Base-by-base conservation (phyloP, 495 filamentous ascomycete genomes). In the Podospora pseudoanserina region DNA sequence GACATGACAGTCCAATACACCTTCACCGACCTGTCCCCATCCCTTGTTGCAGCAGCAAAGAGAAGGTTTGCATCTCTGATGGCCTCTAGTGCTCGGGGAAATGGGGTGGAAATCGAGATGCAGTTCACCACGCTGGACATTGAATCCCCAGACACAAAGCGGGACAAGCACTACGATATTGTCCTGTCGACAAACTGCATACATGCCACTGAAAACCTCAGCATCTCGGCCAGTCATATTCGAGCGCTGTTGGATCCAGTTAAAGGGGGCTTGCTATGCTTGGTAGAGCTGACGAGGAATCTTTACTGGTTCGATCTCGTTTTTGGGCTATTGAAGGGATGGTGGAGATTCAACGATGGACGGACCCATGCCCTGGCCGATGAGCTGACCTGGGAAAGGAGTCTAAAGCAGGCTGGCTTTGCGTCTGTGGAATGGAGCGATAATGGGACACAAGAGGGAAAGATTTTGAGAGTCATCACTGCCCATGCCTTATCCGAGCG, bases 141-240 rank as follows among this genome's bases (percentile, higher is more conserved):
- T 23, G 81, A 81, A 27, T 69, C 77, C 18, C 15, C 39, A 13
- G 81, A 84, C 49, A 80, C 82, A 64, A 77, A 49, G 82, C 87
- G 64, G 80, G 83, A 0, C 83, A 65, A 15, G 76, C 63, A 18
- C 0, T 89, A 82, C 68, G 86, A 89, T 68, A 67, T 88, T 0
- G 74, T 88, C 19, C 63, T 88, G 32, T 84, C 83, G 0, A 74
- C 81, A 18, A 83, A 86, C 68, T 84, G 87, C 13, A 58, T 84
- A 1, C 83, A 85, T 65, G 82, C 83, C 5, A 85, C 83, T 6
- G 62, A 63, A 18, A 70, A 74, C 63, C 71, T 78, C 20, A 67
- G 64, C 7, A 65, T 56, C 0, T 79, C 81, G 5, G n/a, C 78
- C 19, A 30, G 62, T 2, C 72, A 81, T 60, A 72, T 71, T 7